phyloP scores from a whole-genome alignment of 495 filamentous ascomycete genomes.

The Clohesyomyces aquaticus region DNA sequence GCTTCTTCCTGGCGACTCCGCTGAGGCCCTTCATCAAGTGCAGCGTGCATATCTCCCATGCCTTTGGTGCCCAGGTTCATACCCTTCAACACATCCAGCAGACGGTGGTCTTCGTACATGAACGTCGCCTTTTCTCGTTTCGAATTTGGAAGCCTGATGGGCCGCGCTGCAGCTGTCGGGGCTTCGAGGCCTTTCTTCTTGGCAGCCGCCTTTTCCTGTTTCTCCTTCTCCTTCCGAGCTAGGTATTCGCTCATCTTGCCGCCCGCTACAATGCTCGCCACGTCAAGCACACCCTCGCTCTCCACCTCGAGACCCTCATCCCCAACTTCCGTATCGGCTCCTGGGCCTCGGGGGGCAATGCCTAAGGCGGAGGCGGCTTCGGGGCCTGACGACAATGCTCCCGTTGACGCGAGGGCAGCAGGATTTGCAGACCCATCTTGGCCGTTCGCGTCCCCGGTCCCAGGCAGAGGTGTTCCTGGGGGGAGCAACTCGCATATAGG shows the following conservation, averaged over 20 bases:
- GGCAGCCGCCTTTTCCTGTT: slow-evolving; percentile 68
- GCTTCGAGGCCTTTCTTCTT: slow-evolving; percentile 58
- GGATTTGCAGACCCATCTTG: slow-evolving; percentile 61
- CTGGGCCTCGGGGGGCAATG: slow-evolving; percentile 56
- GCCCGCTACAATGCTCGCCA: slow-evolving; percentile 88
- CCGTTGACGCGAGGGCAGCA: slow-evolving; percentile 59
- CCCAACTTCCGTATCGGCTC: slow-evolving; percentile 56
- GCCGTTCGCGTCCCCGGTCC: slow-evolving; percentile 52
- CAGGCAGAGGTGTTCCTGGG: slow-evolving; percentile 62
- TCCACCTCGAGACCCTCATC: slow-evolving; percentile 57
- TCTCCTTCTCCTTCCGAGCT: slow-evolving; percentile 88
- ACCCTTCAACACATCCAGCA: slow-evolving; percentile 61
- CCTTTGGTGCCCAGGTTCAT: slow-evolving; percentile 52
- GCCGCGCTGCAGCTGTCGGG: slow-evolving; percentile 54
- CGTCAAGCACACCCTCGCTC: slow-evolving; percentile 86
- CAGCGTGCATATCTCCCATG: slow-evolving; percentile 45
- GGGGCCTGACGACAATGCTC: slow-evolving; percentile 50
- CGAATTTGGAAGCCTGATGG: slow-evolving; percentile 73
- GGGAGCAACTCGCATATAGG: slow-evolving; percentile 86
- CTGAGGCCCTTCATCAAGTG: slow-evolving; percentile 50
- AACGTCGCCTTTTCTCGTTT: slow-evolving; percentile 77
- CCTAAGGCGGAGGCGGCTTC: slow-evolving; percentile 46
- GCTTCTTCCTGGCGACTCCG: slow-evolving; percentile 45
- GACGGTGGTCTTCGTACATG: slow-evolving; percentile 77
- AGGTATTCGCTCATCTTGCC: slow-evolving; percentile 92